Conservation (phyloP, 306 rosid genomes). For the Fragaria ananassa region DNA sequence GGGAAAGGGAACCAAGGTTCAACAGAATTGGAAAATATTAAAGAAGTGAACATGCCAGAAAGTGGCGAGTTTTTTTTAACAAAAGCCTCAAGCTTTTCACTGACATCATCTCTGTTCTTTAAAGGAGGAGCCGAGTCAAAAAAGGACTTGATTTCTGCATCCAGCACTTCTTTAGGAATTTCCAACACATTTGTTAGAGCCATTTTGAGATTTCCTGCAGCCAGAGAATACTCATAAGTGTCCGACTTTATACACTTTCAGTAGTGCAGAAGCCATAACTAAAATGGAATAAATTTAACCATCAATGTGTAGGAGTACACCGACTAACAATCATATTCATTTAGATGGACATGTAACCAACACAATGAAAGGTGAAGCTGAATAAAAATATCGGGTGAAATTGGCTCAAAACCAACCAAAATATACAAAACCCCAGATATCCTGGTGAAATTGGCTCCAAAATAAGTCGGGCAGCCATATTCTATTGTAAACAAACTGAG, state of each 20-base stretch:
- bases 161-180: slow-evolving; percentile 32
- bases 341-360: neutral
- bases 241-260: neutral
- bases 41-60: slow-evolving; percentile 38
- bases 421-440: neutral
- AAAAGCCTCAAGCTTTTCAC: slow-evolving; percentile 49
- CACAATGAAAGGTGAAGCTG: neutral
- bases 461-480: neutral
- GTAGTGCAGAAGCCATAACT: neutral
- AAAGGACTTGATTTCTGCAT: slow-evolving; percentile 56
- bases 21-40: neutral
- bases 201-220: slow-evolving; percentile 45
- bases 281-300: neutral
- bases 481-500: neutral
- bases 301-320: neutral
- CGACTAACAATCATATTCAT: neutral
- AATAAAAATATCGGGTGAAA: no score
- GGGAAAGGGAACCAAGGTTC: neutral
- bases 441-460: neutral
- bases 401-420: no score
- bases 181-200: slow-evolving; percentile 37
- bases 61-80: slow-evolving; percentile 41
- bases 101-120: slow-evolving; percentile 35
- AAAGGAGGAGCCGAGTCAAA: slow-evolving; percentile 86
- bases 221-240: neutral